Percentiles rank a stretch among this genome's conserved stretches.
Evolutionary conservation across 495 filamentous ascomycete genomes (phyloP).

Genomic region (Aspergillus egyptiacus): DNA sequence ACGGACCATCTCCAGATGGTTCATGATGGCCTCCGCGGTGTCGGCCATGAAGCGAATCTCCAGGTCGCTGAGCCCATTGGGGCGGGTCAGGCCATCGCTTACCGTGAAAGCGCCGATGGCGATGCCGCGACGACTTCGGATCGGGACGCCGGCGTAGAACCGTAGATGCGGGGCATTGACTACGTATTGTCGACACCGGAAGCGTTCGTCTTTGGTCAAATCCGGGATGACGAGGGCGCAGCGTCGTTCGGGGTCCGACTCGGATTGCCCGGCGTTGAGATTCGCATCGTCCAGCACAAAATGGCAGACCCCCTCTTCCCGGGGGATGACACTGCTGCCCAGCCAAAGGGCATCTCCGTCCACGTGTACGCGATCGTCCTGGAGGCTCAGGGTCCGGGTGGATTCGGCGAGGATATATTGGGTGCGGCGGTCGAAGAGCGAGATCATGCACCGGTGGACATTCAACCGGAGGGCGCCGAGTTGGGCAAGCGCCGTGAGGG

Average conservation of each 20-base stretch:
- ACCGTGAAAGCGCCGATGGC: constrained; percentile 55
- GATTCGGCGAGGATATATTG: constrained; percentile 59
- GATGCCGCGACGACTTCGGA: constrained; percentile 48
- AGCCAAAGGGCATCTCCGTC: constrained; percentile 34
- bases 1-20: constrained; percentile 12
- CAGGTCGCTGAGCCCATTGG: constrained; percentile 9
- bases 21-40: constrained; percentile 11
- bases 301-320: constrained; percentile 41
- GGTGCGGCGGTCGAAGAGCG: constrained; percentile 48
- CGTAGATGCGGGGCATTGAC: constrained; percentile 38
- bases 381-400: constrained; percentile 46
- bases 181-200: constrained; percentile 17
- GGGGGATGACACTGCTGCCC: constrained; percentile 39
- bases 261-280: constrained; percentile 17
- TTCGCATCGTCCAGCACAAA: constrained; percentile 19
- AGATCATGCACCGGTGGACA: constrained; percentile 48
- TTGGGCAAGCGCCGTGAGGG: constrained; percentile 57
- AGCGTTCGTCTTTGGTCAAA: constrained; percentile 23
- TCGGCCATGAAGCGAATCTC: constrained; percentile 22
- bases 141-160: constrained; percentile 56
- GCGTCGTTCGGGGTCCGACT: constrained; percentile 8
- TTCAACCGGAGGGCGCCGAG: constrained; percentile 49
- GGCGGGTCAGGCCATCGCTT: constrained; percentile 38
- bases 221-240: constrained; percentile 20
- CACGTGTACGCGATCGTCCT: constrained; percentile 25